These are phyloP conservation scores for Malassezia brasiliensis DNA, from an alignment of 1,284 basidiomycete genomes.

Conservation along the genomic window DNA sequence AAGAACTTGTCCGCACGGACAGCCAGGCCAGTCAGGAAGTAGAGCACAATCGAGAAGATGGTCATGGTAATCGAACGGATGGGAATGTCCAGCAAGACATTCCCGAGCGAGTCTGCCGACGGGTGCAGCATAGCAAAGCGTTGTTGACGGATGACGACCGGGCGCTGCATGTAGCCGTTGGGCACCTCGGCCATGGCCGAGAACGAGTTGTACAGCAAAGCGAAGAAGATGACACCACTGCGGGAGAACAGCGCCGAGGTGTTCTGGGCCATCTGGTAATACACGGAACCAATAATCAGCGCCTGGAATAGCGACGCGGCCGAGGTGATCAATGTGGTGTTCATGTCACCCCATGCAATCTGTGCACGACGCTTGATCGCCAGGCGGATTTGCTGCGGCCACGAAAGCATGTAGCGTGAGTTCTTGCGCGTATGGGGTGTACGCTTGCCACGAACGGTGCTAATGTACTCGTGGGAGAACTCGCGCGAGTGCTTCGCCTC, in stretches of 20 bases:
- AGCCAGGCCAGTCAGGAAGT: slow-evolving; percentile 33
- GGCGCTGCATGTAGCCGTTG: slow-evolving; percentile 27
- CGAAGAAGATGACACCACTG: slow-evolving; percentile 23
- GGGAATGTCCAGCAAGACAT: slow-evolving; percentile 35
- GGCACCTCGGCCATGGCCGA: slow-evolving; percentile 48
- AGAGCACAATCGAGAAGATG: slow-evolving; percentile 30
- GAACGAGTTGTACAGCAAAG: slow-evolving; percentile 50
- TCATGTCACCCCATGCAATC: slow-evolving; percentile 58
- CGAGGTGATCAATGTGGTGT: slow-evolving; percentile 45
- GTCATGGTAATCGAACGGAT: slow-evolving; percentile 23
- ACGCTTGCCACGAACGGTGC: slow-evolving; percentile 23
- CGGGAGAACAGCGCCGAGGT: slow-evolving; percentile 68
- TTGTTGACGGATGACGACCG: slow-evolving; percentile 34
- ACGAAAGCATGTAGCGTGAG: slow-evolving; percentile 29
- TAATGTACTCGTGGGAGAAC: slow-evolving; percentile 24
- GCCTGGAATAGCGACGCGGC: slow-evolving; percentile 52
- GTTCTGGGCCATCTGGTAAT: slow-evolving; percentile 57
- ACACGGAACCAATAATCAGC: slow-evolving; percentile 67
- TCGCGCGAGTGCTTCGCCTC: slow-evolving; percentile 14
- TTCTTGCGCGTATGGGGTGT: slow-evolving; percentile 19
- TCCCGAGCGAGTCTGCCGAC: slow-evolving; percentile 26
- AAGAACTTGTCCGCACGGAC: slow-evolving; percentile 32
- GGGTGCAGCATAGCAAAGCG: slow-evolving; percentile 36
- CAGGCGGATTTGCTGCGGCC: slow-evolving; percentile 55
- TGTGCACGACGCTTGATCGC: slow-evolving; percentile 61